These are phyloP conservation scores for Biscogniauxia marginata DNA, from an alignment of 2,329 filamentous ascomycete genomes.

Conservation along the genomic window DNA sequence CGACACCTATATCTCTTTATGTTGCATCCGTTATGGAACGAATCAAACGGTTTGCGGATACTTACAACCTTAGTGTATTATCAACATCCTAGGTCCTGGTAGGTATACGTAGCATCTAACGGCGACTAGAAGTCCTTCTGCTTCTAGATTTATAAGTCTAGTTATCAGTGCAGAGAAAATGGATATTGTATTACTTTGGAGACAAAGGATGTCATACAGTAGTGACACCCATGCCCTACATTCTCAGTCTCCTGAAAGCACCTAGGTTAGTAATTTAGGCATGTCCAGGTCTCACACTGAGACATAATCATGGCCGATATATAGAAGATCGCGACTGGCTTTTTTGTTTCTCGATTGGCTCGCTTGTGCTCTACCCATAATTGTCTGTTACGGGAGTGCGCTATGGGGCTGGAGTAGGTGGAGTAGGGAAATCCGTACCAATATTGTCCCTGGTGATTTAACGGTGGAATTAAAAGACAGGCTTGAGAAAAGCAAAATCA, in stretches of 20 bases:
- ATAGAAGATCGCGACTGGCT: background rate
- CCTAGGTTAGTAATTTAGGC: background rate
- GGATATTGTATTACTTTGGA: no score
- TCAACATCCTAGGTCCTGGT: background rate
- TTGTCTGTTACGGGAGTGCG: background rate
- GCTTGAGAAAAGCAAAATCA: background rate
- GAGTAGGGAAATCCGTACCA: background rate
- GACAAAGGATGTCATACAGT: no score
- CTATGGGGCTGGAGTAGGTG: background rate
- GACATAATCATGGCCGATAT: background rate
- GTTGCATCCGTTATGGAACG: background rate
- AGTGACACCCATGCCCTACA: background rate
- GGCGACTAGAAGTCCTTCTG: background rate
- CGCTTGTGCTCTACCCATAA: background rate
- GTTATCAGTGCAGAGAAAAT: no score
- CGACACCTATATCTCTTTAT: background rate
- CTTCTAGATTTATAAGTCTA: no score
- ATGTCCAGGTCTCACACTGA: background rate
- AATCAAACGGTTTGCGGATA: background rate
- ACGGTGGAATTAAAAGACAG: background rate
- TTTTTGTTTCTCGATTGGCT: background rate
- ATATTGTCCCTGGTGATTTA: background rate
- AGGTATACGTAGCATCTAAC: background rate
- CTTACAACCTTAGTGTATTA: background rate
- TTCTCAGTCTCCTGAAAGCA: background rate